Percentiles rank a stretch among this genome's conserved stretches.
These are phyloP conservation scores for Leishmania lainsoni DNA, from an alignment of 208 protist genomes.

Conservation along the genomic window DNA sequence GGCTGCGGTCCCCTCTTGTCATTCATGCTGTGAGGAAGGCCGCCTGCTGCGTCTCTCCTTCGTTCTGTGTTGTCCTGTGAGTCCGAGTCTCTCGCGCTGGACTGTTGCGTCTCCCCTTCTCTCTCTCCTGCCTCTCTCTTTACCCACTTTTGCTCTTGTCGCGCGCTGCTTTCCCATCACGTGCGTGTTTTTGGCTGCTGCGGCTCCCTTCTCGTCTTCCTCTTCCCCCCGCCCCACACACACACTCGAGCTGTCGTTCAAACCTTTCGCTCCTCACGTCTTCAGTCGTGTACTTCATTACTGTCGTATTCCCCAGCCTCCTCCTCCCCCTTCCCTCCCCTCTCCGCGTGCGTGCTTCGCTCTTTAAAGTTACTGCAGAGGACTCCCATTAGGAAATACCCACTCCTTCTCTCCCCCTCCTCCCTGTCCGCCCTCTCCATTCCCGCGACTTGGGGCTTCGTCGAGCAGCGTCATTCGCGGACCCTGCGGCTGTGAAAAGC, in stretches of 20 bases:
- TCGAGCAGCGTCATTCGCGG: not conserved
- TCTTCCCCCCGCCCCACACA: not conserved
- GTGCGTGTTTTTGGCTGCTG: not conserved
- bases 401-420: not conserved
- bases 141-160: not conserved
- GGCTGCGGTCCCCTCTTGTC: no score
- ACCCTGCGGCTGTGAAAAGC: no score
- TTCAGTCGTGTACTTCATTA: not conserved
- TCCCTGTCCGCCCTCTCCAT: not conserved
- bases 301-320: not conserved
- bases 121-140: not conserved
- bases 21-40: not conserved
- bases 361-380: not conserved
- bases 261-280: not conserved
- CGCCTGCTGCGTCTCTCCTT: no score
- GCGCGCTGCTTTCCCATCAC: no score
- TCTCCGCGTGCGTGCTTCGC: not conserved
- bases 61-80: no score
- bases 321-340: not conserved
- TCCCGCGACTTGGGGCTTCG: not conserved
- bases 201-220: not conserved
- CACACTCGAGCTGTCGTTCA: not conserved
- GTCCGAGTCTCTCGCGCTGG: no score
- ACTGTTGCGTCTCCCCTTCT: no score
- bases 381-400: not conserved